A percentile compares a stretch with the other conserved stretches of the same genome.
These are phyloP conservation scores for Tolypocladium album DNA, from an alignment of 2,329 filamentous ascomycete species.

Conservation along the genomic window DNA sequence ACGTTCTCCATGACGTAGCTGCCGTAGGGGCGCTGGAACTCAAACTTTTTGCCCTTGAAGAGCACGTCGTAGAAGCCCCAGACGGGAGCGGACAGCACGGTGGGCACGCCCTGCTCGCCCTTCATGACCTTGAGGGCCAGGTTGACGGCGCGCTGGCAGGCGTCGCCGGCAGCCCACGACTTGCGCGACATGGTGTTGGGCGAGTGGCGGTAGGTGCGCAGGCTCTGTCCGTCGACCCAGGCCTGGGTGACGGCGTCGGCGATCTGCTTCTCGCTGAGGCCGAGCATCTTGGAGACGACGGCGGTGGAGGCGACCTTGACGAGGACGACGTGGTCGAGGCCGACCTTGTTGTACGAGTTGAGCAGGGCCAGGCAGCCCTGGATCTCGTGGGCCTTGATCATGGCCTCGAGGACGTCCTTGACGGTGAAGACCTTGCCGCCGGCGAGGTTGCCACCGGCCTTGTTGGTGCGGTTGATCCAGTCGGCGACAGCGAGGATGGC, in stretches of 20 bases:
- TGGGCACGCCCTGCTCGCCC: constrained; percentile 84
- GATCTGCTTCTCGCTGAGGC: constrained; percentile 80
- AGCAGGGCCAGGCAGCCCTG: constrained; percentile 93
- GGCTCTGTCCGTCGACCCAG: constrained; percentile 91
- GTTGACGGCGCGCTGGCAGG: constrained; percentile 91
- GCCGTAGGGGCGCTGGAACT: constrained; percentile 92
- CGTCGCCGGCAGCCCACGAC: constrained; percentile 97
- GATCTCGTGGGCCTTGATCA: constrained; percentile 99
- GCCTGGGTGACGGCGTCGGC: constrained; percentile 93
- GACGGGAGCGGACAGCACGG: constrained; percentile 79
- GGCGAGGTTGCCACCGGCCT: constrained; percentile 65
- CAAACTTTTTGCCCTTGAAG: constrained; percentile 91
- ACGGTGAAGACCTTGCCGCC: constrained; percentile 83
- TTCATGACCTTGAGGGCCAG: constrained; percentile 82
- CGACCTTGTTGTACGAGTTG: constrained; percentile 99
- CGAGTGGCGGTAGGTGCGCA: constrained; percentile 93
- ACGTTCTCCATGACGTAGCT: constrained; percentile 99
- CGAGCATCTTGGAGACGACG: constrained; percentile 91
- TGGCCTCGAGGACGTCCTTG: constrained; percentile 84
- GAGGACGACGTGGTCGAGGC: constrained; percentile 91
- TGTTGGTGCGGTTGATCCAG: constrained; percentile 90
- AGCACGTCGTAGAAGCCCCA: constrained; percentile 99
- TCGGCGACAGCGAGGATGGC: constrained; percentile 94
- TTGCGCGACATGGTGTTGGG: constrained; percentile 99
- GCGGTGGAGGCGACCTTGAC: constrained; percentile 96